Evolutionary conservation across 2,329 filamentous ascomycete species (phyloP), one percentile per base, ranked within the genome.

Genomic region (Cyphellophora europaea): DNA sequence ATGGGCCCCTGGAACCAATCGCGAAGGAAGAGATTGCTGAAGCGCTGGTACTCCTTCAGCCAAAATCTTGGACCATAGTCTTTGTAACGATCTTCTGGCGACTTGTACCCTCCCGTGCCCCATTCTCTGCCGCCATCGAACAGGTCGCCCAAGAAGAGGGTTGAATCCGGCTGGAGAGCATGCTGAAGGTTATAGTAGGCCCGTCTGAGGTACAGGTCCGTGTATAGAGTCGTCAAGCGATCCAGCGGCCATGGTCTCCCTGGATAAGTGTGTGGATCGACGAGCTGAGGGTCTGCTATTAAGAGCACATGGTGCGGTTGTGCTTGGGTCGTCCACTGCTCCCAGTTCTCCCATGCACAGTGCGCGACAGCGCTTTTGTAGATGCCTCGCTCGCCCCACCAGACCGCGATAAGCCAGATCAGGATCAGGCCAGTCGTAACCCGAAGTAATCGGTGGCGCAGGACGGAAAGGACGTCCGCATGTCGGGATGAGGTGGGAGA

Each of bases 101-200:
- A 72, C 11, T 49, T 50, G 39, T 74, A 79, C 15, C 67, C 67
- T 2, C 59, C 64, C 10, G 88, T 89, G 47, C 79, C 82, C 91
- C 91, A 98, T 65, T 98, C 91, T 47, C 91, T 74, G 6, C 91
- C 91, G 3, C 91, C 91, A 53, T 98, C 91, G 51, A 98, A 95
- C 1, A 98, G 65, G 54, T 98, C 91, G 5, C 91, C 91, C 0
- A 98, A 66, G 53, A 98, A 96, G 53, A 95, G 75, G 1, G 93
- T 67, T 11, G 83, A 88, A 54, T 95, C 86, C 0, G 91, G 91
- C n/a, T 74, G 73, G 11, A 96, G 67, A 12, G 74, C 64, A 12
- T 71, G 64, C 52, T 94, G 86, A 38, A 96, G 71, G 35, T 79
- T 72, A n/a, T 68, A 72, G 56, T 93, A 96, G 6, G 82, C 79